Evolutionary conservation across 345 rosid species (phyloP), one percentile per base, ranked within the genome.

Genomic region (Alliaria petiolata): DNA sequence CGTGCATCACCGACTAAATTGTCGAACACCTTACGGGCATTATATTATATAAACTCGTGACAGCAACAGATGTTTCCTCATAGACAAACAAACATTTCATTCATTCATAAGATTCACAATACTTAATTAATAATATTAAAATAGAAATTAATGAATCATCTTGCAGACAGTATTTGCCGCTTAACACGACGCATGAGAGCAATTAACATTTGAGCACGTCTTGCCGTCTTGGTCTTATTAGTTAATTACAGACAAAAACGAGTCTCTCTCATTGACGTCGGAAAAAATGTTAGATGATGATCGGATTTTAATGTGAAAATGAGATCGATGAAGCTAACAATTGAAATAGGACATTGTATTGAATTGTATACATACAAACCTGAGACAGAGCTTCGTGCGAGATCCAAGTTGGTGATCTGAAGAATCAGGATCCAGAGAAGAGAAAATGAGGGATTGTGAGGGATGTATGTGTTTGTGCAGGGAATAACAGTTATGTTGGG

Each of bases 31-130:
- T 45, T 55, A 19, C 1, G 14, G 58, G 45, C 79, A 68, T 68
- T 10, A 68, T 52, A 58, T 16, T 19, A 14, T 16, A 51, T 3
- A 65, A 74, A 74, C 43, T 61, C 44, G 69, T 61, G 79, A 75
- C 79, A 75, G 74, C 74, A 68, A 60, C 56, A 0, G 9, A 75
- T 68, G 74, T 75, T 75, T 61, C 79, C 79, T 44, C 64, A 52
- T 30, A 12, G 63, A 61, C 35, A 68, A 45, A 75, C 79, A 75
- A 68, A 75, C 78, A 75, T 75, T 67, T 66, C 78, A 66, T 54
- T 25, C 76, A 72, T 73, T 59, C 70, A 65, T 56, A 34, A 54
- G 53, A 33, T 25, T 63, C 54, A 52, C 42, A 63, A 1, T 17
- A 62, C 14, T 35, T 38, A 39, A 19, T 33, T 17, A 31, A n/a